Evolutionary conservation across 805 yeast species (phyloP).

Genomic region (Wickerhamiella australiensis): DNA sequence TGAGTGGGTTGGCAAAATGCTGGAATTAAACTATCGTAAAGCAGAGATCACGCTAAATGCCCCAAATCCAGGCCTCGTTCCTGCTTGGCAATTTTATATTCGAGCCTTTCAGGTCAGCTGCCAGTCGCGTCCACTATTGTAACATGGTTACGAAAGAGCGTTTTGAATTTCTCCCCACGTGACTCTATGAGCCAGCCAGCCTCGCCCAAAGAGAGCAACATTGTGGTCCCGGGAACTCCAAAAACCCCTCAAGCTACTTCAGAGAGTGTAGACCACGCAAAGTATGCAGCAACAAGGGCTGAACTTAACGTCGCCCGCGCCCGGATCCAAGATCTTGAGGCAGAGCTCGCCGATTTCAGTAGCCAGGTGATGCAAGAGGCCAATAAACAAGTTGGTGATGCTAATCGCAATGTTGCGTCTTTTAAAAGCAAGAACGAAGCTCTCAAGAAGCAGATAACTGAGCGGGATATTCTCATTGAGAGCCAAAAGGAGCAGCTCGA

Average conservation of each 20-base stretch:
- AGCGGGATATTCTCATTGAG: conserved; percentile 56
- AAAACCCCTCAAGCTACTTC: neutral
- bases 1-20: no score
- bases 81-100: no score
- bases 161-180: neutral
- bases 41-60: no score
- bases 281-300: conserved; percentile 7
- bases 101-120: no score
- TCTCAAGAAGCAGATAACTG: conserved; percentile 44
- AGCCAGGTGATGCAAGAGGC: conserved; percentile 40
- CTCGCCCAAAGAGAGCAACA: neutral
- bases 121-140: no score
- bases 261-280: neutral
- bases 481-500: conserved; percentile 54
- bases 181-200: conserved; percentile 9
- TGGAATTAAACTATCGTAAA: no score
- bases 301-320: conserved; percentile 41
- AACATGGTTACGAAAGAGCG: no score
- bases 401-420: conserved; percentile 53
- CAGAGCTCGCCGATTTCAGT: conserved; percentile 42
- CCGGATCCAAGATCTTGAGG: conserved; percentile 42
- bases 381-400: conserved; percentile 70
- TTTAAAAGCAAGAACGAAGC: conserved; percentile 54
- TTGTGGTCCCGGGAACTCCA: neutral
- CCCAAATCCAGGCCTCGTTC: no score